These are phyloP conservation scores for Ceratocystis lukuohia DNA, from an alignment of 2,329 filamentous ascomycete genomes.

Conservation along the genomic window DNA sequence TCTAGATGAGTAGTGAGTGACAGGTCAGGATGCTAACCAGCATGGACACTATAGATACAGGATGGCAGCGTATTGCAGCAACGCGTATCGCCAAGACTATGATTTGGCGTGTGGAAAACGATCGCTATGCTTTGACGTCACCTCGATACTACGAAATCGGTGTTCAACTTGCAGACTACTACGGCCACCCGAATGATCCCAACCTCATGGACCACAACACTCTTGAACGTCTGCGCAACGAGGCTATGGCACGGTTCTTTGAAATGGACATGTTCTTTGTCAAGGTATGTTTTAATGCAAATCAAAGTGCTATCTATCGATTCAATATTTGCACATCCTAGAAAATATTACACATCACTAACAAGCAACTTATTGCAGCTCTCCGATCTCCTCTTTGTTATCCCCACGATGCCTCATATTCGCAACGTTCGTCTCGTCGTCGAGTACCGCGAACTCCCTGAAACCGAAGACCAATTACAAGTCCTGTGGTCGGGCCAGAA, in stretches of 20 bases:
- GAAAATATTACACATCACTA: not conserved
- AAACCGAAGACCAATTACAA: constrained; percentile 34
- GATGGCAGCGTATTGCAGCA: constrained; percentile 44
- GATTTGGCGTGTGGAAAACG: constrained; percentile 46
- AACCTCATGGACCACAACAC: constrained; percentile 31
- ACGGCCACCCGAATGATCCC: constrained; percentile 34
- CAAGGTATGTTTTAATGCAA: constrained; percentile 35
- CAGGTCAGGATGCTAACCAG: not conserved
- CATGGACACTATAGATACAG: constrained; percentile 34
- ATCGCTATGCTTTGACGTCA: constrained; percentile 41
- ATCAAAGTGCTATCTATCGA: too few species aligned
- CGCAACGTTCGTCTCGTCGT: constrained; percentile 42
- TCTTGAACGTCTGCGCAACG: constrained; percentile 35
- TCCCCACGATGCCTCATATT: constrained; percentile 46
- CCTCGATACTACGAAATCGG: constrained; percentile 40
- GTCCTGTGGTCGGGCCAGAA: constrained; percentile 35
- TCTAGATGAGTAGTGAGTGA: not conserved
- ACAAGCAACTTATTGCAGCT: constrained; percentile 29
- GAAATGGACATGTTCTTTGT: constrained; percentile 53
- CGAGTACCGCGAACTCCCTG: constrained; percentile 46
- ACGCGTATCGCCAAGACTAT: constrained; percentile 41
- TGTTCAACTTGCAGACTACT: constrained; percentile 39
- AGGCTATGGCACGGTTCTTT: constrained; percentile 41
- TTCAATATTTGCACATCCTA: not conserved
- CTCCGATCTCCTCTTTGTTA: constrained; percentile 47